Percentiles rank a stretch among this genome's conserved stretches.
phyloP scores from a whole-genome alignment of 2,329 filamentous ascomycete species.

The Xylaria sp. region DNA sequence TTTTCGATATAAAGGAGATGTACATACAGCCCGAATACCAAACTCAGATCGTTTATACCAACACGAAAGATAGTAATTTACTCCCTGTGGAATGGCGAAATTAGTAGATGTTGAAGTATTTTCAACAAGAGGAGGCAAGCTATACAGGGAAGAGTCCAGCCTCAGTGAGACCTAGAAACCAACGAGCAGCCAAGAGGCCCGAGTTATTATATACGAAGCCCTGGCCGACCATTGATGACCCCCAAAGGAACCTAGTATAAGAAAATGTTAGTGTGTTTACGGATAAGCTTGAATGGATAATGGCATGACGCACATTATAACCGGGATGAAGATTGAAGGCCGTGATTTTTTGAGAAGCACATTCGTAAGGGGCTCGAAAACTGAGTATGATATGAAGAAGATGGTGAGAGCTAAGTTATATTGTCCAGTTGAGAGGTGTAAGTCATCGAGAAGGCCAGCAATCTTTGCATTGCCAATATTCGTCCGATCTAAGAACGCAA shows the following conservation, averaged over 20 bases:
- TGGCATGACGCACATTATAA: conserved; percentile 74
- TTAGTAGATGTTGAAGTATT: conserved; percentile 10
- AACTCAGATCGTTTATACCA: conserved; percentile 87
- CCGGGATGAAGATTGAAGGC: conserved; percentile 82
- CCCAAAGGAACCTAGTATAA: conserved; percentile 68
- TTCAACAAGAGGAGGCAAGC: background rate
- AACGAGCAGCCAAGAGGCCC: conserved; percentile 73
- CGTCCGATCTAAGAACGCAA: conserved; percentile 79
- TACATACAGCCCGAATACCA: conserved; percentile 72
- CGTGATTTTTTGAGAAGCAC: conserved; percentile 79
- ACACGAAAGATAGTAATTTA: conserved; percentile 84
- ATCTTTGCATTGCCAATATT: conserved; percentile 79
- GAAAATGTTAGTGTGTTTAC: conserved; percentile 41
- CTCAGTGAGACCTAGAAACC: conserved; percentile 79
- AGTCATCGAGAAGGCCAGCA: conserved; percentile 63
- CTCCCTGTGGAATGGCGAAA: conserved; percentile 54
- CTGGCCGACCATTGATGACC: conserved; percentile 75
- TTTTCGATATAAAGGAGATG: background rate
- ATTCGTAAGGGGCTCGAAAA: conserved; percentile 84
- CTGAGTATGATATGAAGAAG: conserved; percentile 86
- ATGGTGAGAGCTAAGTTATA: conserved; percentile 83
- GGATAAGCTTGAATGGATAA: conserved; percentile 21
- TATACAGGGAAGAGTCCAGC: conserved; percentile 74
- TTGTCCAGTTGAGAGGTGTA: conserved; percentile 70
- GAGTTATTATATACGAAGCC: conserved; percentile 72